phyloP scores from a whole-genome alignment of 2,329 filamentous ascomycete genomes.

The Furcasterigmium sp. region DNA sequence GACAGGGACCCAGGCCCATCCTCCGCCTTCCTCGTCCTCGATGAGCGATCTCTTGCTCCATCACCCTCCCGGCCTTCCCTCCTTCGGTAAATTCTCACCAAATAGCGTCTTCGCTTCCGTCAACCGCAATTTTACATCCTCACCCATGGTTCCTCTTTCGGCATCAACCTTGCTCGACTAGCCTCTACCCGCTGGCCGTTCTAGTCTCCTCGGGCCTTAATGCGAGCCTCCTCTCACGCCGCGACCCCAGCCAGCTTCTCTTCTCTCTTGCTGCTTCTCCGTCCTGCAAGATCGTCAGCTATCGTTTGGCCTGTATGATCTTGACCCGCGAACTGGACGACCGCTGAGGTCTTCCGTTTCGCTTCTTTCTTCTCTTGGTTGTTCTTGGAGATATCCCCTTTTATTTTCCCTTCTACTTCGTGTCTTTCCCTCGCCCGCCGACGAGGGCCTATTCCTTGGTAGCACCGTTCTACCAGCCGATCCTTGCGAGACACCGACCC shows the following conservation, averaged over 20 bases:
- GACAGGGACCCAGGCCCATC: no score
- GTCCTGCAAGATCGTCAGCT: slow-evolving; percentile 1
- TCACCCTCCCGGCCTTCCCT: slow-evolving; percentile 2
- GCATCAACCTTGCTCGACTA: background rate
- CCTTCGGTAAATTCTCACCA: slow-evolving; percentile 5
- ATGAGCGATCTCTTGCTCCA: no score
- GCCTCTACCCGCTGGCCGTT: slow-evolving; percentile 1
- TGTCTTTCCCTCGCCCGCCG: background rate
- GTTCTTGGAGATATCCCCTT: background rate
- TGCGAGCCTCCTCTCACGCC: background rate
- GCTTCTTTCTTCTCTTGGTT: background rate
- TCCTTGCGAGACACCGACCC: background rate
- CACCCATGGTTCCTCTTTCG: slow-evolving; percentile 3
- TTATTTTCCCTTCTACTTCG: background rate
- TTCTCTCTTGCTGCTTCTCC: background rate
- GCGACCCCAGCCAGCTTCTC: background rate
- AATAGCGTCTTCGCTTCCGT: slow-evolving; percentile 3
- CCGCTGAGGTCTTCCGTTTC: slow-evolving; percentile 1
- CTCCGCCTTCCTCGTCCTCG: background rate
- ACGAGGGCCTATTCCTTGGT: background rate
- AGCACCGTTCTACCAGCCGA: background rate
- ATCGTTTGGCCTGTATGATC: slow-evolving; percentile 4
- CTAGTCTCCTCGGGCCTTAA: background rate
- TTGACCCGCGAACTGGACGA: slow-evolving; percentile 1
- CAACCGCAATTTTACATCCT: slow-evolving; percentile 4